Evolutionary conservation across 192 early-diverging fungal genomes (phyloP).

Genomic region (Linnemannia hyalina): DNA sequence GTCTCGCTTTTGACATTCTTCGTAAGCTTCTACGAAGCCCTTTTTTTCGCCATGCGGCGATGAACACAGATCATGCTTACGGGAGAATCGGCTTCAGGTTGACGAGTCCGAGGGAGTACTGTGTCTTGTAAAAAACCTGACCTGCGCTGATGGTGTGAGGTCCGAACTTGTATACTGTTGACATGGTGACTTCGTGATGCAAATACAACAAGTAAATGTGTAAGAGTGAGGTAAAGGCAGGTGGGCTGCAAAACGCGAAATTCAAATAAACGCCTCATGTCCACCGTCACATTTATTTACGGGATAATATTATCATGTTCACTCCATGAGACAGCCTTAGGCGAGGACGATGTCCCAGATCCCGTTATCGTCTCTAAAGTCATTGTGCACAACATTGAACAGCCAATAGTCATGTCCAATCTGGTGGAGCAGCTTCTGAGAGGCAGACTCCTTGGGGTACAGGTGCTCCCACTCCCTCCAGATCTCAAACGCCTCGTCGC

Average conservation of each 20-base stretch:
- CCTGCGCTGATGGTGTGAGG: slow-evolving; percentile 74
- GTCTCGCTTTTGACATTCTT: background rate
- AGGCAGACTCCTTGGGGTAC: slow-evolving; percentile 69
- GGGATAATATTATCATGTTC: background rate
- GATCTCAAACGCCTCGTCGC: slow-evolving; percentile 86
- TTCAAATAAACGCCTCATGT: background rate
- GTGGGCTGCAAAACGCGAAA: background rate
- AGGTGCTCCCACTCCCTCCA: slow-evolving; percentile 85
- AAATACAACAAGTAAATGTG: background rate
- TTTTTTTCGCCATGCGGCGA: background rate
- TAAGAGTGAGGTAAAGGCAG: background rate
- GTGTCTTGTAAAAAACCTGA: slow-evolving; percentile 83
- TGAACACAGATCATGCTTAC: slow-evolving; percentile 55
- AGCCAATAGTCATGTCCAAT: slow-evolving; percentile 79
- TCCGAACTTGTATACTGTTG: slow-evolving; percentile 70
- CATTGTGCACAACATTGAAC: slow-evolving; percentile 87
- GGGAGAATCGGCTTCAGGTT: slow-evolving; percentile 94
- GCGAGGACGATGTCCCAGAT: slow-evolving; percentile 63
- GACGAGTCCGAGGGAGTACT: slow-evolving; percentile 83
- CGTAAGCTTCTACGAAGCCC: background rate
- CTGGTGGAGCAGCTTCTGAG: slow-evolving; percentile 71
- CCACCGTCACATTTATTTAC: background rate
- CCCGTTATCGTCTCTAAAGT: slow-evolving; percentile 67
- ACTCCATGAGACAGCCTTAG: background rate
- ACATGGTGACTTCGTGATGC: background rate